Evolutionary conservation across 1,284 basidiomycete species (phyloP), one percentile per base, ranked within the genome.

Genomic region (Thelephora terrestris): DNA sequence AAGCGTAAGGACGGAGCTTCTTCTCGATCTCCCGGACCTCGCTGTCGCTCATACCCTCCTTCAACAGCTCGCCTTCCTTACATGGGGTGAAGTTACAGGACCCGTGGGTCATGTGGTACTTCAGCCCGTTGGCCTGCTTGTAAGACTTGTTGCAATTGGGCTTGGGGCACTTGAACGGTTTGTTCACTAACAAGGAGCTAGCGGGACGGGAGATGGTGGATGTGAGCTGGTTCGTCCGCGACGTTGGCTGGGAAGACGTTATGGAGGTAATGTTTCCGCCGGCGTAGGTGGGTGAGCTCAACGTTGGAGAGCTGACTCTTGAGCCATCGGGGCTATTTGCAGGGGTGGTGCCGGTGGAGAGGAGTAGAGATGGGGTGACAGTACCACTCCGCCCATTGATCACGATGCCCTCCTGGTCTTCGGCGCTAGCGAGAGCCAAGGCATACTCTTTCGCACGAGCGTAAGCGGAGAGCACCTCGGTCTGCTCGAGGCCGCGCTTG

Each of bases 111-210:
- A 94, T 85, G 69, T 99, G 95, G 68, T 98, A 98, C 73, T 99
- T 98, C 59, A 99, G 75, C 1, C 89, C 89, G 61, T 91, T 91
- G 52, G 91, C 92, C 70, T 98, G 95, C 74, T 98, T 98, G 77
- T 99, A 99, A 42, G 83, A 84, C 76, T 99, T 99, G 73, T 93
- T 94, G 74, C 95, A 99, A 49, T 96, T 95, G 0, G 90, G 85
- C 58, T 95, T 95, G 14, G 92, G 92, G 72, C 95, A 99, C 54
- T 86, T 80, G 82, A 95, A 99, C 0, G 95, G 95, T 67, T 97
- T 97, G 55, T 76, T 83, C 43, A 70, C 64, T 24, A 81, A 67
- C 14, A 80, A 64, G 12, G 75, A 75, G 1, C 74, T 66, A 0
- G 76, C 64, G 21, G 79, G 70, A 5, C 73, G 69, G 16, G 76